Percentiles rank a stretch among this genome's conserved stretches.
Conservation (phyloP, 176 grass and related monocot species). For the Avena atlantica region DNA sequence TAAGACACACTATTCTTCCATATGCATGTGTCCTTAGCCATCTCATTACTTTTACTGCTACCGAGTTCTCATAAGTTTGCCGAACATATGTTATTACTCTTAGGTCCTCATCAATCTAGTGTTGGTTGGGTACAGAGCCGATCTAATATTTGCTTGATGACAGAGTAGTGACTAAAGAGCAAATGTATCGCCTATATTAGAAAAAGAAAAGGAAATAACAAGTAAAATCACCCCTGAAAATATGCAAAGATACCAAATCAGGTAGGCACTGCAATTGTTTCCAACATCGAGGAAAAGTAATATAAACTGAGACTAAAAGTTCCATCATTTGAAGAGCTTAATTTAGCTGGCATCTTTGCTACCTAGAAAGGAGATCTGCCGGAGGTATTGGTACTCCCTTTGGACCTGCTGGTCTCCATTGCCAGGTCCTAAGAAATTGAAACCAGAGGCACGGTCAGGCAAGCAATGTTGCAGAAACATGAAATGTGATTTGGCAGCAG, state of each 20-base stretch:
- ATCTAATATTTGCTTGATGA: slow-evolving; percentile 73
- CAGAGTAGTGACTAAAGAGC: slow-evolving; percentile 85
- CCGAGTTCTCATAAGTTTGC: slow-evolving; percentile 65
- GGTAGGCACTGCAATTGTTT: slow-evolving; percentile 4
- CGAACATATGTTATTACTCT: slow-evolving; percentile 74
- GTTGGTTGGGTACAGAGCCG: slow-evolving; percentile 86
- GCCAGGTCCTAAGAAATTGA: slow-evolving; percentile 48
- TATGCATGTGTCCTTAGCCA: slow-evolving; percentile 72
- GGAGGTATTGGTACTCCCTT: slow-evolving; percentile 51
- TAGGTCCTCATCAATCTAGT: slow-evolving; percentile 72
- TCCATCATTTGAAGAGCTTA: neutral
- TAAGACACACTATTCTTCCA: slow-evolving; percentile 56
- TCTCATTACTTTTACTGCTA: slow-evolving; percentile 73
- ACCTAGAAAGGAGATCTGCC: neutral
- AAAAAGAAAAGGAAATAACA: slow-evolving; percentile 13
- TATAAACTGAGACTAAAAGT: neutral
- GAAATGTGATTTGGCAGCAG: neutral
- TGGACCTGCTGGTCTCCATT: slow-evolving; percentile 61
- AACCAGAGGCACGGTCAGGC: neutral
- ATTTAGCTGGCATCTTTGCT: neutral
- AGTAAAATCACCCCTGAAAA: neutral
- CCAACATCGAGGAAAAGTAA: neutral
- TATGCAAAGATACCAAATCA: slow-evolving; percentile 29
- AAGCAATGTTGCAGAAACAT: neutral
- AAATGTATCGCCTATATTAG: slow-evolving; percentile 76